Evolutionary conservation across 169 alveolate genomes (phyloP), one percentile per base, ranked within the genome.

Genomic region (Blepharisma undulans): DNA sequence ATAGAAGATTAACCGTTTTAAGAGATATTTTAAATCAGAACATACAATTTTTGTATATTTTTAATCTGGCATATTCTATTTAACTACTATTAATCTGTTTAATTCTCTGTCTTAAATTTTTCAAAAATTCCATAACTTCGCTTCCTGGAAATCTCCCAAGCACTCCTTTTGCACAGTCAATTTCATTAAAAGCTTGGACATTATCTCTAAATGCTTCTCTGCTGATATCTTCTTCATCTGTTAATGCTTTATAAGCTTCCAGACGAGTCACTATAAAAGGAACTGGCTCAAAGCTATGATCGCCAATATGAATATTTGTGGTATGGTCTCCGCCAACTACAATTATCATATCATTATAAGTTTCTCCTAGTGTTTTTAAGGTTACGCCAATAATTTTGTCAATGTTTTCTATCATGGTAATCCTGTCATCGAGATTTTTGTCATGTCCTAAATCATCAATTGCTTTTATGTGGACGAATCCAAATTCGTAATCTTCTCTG

Each of bases 361-460:
- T 74, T 34, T 77, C 90, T 2, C 86, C 61, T 14, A 79, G 30
- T 2, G 18, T 60, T 48, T 94, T 21, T 14, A 81, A 81, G 7
- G 92, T 74, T 1, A 84, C 82, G 14, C 92, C 90, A 29, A 94
- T 22, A 74, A 94, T 84, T n/a, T 79, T 27, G 87, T 95, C 97
- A 2, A 93, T 90, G 29, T 92, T 94, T 87, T 94, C 93, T 29
- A 95, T 36, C 90, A 91, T 79, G 84, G 85, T 72, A 0, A 94
- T 90, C 78, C 94, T 93, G 36, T 22, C 79, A n/a, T 90, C 82
- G 25, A 61, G 33, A 79, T 86, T 84, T 66, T 92, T 94, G 66
- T 95, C 97, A 91, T 95, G 97, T 0, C 97, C 97, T 14, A 95
- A 95, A 91, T 95, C 97, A 84, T 95, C 97, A 32, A 93, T 87